Evolutionary conservation across 73 alveolate species (phyloP).

Genomic region (Urostyla sp.): DNA sequence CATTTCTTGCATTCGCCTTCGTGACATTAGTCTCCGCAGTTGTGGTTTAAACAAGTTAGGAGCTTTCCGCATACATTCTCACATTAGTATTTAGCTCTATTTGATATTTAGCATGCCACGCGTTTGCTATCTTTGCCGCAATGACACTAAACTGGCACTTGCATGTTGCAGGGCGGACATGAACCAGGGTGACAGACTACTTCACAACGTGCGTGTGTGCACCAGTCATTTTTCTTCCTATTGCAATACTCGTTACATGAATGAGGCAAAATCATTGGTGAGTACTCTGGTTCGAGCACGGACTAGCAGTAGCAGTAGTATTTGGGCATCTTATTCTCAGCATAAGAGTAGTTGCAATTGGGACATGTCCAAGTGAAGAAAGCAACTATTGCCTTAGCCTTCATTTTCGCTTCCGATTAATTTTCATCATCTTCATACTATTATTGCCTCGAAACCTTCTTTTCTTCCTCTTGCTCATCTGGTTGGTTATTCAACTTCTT

Average conservation of each 20-base stretch:
- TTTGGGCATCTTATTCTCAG: constrained; percentile 84
- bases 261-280: constrained; percentile 90
- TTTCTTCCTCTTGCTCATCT: constrained; percentile 54
- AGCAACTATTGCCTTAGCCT: constrained; percentile 10
- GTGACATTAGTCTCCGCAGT: constrained; percentile 79
- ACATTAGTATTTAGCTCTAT: constrained; percentile 65
- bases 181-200: constrained; percentile 97
- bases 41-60: constrained; percentile 73
- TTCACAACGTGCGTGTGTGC: constrained; percentile 88
- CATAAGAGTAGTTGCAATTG: constrained; percentile 85
- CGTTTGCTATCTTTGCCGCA: constrained; percentile 83
- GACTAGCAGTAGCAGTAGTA: constrained; percentile 92
- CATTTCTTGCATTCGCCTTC: constrained; percentile 79
- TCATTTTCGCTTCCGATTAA: constrained; percentile 11
- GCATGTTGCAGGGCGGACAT: constrained; percentile 91
- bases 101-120: constrained; percentile 80
- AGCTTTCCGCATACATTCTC: constrained; percentile 68
- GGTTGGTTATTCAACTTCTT: constrained; percentile 82
- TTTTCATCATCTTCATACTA: constrained; percentile 20
- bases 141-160: constrained; percentile 82
- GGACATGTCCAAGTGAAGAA: constrained; percentile 94
- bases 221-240: constrained; percentile 79
- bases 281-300: constrained; percentile 83
- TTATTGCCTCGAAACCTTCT: neutral
- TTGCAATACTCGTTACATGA: constrained; percentile 90